Evolutionary conservation across 176 grass and related monocot species (phyloP).

Genomic region (Lolium perenne): DNA sequence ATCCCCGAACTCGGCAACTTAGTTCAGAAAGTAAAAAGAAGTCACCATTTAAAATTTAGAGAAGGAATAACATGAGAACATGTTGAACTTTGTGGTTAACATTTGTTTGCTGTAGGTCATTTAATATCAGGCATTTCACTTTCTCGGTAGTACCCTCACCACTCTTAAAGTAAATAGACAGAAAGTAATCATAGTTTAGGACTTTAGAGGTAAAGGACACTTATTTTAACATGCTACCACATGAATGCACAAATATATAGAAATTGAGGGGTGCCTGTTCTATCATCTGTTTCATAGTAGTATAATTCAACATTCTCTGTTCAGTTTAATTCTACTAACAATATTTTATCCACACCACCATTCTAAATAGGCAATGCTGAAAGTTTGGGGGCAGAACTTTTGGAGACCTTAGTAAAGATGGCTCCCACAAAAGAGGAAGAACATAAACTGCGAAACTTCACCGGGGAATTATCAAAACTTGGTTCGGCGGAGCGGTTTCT

Average conservation of each 20-base stretch:
- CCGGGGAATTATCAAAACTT: constrained; percentile 84
- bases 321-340: constrained; percentile 13
- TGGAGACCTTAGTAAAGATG: constrained; percentile 99
- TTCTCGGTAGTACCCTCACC: not conserved
- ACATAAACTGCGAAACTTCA: constrained; percentile 70
- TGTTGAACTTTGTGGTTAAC: not conserved
- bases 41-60: not conserved
- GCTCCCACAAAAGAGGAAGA: constrained; percentile 99
- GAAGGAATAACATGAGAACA: not conserved
- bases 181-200: not conserved
- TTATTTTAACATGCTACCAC: not conserved
- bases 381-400: constrained; percentile 74
- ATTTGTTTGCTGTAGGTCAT: not conserved
- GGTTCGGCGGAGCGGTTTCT: constrained; percentile 83
- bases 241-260: not conserved
- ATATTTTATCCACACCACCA: not conserved
- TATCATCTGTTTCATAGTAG: not conserved
- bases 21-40: not conserved
- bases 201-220: not conserved
- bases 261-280: not conserved
- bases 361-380: constrained; percentile 81
- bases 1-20: not conserved
- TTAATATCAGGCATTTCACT: not conserved
- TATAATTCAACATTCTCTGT: not conserved
- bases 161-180: not conserved